A percentile compares a stretch with the other conserved stretches of the same genome.
Conservation (phyloP, 2,329 filamentous ascomycete species). For the Aspergillus alliaceus region DNA sequence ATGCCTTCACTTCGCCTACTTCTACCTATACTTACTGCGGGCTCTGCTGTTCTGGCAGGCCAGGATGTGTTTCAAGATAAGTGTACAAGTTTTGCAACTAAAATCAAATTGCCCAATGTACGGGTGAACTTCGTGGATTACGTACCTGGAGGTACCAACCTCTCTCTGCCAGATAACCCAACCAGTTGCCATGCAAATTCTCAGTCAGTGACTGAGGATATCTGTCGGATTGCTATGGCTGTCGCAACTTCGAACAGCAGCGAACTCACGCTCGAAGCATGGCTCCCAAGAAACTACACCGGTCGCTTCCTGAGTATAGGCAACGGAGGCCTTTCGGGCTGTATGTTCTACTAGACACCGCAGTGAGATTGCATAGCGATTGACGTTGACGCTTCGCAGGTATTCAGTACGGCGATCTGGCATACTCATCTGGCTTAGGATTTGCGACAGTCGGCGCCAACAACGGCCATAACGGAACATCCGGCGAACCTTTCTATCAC, state of each 20-base stretch:
- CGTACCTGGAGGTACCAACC: constrained; percentile 37
- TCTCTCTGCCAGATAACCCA: constrained; percentile 39
- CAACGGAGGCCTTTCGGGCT: constrained; percentile 51
- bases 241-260: constrained; percentile 46
- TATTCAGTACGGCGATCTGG: constrained; percentile 47
- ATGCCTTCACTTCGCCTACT: constrained; percentile 13
- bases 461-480: constrained; percentile 52
- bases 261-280: constrained; percentile 49
- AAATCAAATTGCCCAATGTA: constrained; percentile 30
- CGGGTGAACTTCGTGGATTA: constrained; percentile 34
- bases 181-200: constrained; percentile 33
- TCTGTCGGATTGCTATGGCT: constrained; percentile 46
- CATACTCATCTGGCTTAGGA: constrained; percentile 43
- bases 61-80: constrained; percentile 26
- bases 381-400: constrained; percentile 26
- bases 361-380: too few relatives aligned
- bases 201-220: constrained; percentile 37
- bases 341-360: constrained; percentile 27
- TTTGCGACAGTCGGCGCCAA: constrained; percentile 52
- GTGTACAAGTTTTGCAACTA: constrained; percentile 25
- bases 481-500: constrained; percentile 48
- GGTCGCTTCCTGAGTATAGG: constrained; percentile 50
- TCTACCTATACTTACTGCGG: constrained; percentile 19
- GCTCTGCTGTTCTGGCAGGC: constrained; percentile 20
- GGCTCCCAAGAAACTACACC: constrained; percentile 49